phyloP scores from a whole-genome alignment of 345 rosid species.

The Cardamine occulta region DNA sequence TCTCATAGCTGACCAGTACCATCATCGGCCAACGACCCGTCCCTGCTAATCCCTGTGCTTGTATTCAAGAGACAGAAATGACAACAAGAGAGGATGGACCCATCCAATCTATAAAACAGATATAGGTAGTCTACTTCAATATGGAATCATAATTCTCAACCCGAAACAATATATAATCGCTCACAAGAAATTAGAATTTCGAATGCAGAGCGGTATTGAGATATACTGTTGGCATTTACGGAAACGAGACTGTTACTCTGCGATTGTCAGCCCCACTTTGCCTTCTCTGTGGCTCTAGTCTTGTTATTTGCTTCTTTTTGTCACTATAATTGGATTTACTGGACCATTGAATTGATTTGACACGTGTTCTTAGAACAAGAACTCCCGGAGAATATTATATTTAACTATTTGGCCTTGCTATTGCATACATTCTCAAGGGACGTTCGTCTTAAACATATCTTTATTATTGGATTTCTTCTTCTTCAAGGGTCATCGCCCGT shows the following conservation, averaged over 20 bases:
- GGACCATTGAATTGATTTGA: background rate
- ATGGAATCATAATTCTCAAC: no score
- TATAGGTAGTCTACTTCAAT: no score
- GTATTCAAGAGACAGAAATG: constrained; percentile 8
- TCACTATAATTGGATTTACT: background rate
- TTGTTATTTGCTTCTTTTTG: background rate
- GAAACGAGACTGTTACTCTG: background rate
- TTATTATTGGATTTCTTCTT: background rate
- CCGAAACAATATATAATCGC: background rate
- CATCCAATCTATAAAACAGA: no score
- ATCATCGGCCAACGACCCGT: constrained; percentile 38
- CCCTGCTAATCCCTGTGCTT: no score
- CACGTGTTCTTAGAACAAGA: background rate
- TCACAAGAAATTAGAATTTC: background rate
- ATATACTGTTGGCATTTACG: background rate
- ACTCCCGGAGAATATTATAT: background rate
- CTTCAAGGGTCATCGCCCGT: background rate
- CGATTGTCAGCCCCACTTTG: background rate
- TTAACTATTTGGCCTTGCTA: no score
- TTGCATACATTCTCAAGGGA: background rate
- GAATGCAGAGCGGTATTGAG: background rate
- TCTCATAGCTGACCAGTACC: constrained; percentile 7
- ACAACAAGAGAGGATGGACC: constrained; percentile 10
- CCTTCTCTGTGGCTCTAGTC: background rate
- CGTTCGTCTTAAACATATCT: background rate